Base-by-base conservation (phyloP, 1,284 basidiomycete genomes). In the Apiotrichum porosum region DNA sequence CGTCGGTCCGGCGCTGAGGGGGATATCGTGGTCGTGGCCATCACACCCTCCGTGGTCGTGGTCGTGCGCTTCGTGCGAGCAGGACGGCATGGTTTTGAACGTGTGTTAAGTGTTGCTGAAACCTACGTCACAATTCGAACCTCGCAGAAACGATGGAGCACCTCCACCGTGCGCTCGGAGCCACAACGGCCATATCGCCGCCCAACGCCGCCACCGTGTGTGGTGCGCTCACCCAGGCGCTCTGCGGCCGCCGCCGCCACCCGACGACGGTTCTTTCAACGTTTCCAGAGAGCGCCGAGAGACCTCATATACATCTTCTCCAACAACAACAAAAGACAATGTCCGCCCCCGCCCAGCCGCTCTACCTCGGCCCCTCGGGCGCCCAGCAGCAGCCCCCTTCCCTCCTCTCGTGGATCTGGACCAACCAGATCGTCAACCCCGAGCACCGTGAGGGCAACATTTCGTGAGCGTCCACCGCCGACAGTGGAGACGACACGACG, bases 21-120 rank as follows among this genome's bases (percentile, higher is more conserved):
- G 72, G 6, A 68, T 62, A 37, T 72, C 70, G 46, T 73, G 68
- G 21, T 61, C 63, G 51, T 72, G 68, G 31, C 34, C 41, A 32
- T 32, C 33, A 21, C 41, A 31, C n/a, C 54, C 64, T 23, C 61
- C 52, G 24, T 62, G 58, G 34, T 53, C 56, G 38, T 65, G 59
- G 5, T 48, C 54, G 34, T 54, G 46, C 8, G 60, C 65, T 42
- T 71, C 66, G 48, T 66, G 31, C 0, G 58, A 51, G 58, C 66
- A 71, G 30, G 54, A 56, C 67, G 68, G 67, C 22, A 2, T 51
- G 44, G n/a, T n/a, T n/a, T 30, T 22, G 18, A 23, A 32, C 26
- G 21, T 34, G 17, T 26, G 37, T 21, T n/a, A n/a, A n/a, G n/a
- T n/a, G n/a, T n/a, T n/a, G n/a, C n/a, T 17, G 14, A 28, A 28